Percentiles rank a stretch among this genome's conserved stretches.
phyloP scores from a whole-genome alignment of 2,329 filamentous ascomycete genomes.

The Hypoxylon sp. region DNA sequence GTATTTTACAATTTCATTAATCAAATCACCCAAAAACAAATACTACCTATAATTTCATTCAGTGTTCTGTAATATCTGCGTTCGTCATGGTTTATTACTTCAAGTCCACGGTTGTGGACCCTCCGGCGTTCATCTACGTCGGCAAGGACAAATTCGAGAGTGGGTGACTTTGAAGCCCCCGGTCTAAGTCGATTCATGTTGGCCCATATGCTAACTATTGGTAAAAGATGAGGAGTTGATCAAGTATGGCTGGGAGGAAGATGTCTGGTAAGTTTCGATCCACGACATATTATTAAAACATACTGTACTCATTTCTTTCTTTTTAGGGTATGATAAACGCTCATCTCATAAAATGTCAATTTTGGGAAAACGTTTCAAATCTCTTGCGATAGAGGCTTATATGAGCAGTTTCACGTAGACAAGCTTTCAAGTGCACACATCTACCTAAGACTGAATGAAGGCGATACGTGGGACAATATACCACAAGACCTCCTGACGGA shows the following conservation, averaged over 20 bases:
- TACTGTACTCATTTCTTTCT: constrained; percentile 32
- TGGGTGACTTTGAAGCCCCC: constrained; percentile 62
- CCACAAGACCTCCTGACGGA: constrained; percentile 82
- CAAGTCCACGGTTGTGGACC: constrained; percentile 85
- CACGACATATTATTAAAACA: neutral
- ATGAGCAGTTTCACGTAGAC: constrained; percentile 88
- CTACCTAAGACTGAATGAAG: constrained; percentile 87
- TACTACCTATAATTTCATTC: constrained; percentile 6
- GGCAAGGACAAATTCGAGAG: constrained; percentile 99
- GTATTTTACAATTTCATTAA: constrained; percentile 2
- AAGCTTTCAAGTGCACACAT: constrained; percentile 97
- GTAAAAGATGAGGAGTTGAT: constrained; percentile 92
- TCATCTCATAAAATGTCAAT: constrained; percentile 5
- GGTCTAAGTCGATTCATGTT: constrained; percentile 30
- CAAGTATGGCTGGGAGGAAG: constrained; percentile 92
- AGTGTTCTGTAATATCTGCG: neutral
- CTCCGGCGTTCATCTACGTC: constrained; percentile 91
- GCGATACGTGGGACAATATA: constrained; percentile 87
- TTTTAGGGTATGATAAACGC: constrained; percentile 53
- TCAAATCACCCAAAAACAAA: constrained; percentile 2
- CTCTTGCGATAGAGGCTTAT: constrained; percentile 38
- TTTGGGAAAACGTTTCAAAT: constrained; percentile 10
- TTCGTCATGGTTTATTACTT: constrained; percentile 94
- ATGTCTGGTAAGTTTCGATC: constrained; percentile 81
- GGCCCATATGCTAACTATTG: constrained; percentile 29